A percentile compares a stretch with the other conserved stretches of the same genome.
Evolutionary conservation across 805 yeast genomes (phyloP).

Genomic region (Brettanomyces anomalus): DNA sequence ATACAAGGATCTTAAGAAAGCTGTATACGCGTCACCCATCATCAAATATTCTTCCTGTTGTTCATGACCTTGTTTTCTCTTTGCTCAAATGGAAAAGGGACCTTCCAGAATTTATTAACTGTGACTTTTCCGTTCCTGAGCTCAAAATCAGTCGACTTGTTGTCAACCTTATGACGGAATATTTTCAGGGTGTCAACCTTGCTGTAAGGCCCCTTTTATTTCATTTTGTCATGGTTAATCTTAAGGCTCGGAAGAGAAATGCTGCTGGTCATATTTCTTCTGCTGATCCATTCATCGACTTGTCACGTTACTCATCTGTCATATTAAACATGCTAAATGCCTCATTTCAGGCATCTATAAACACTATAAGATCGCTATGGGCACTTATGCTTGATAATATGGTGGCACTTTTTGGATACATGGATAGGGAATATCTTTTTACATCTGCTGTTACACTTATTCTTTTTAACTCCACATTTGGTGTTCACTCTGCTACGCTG

Average conservation of each 20-base stretch:
- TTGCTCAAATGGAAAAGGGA: slow-evolving; percentile 59
- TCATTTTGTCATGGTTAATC: slow-evolving; percentile 63
- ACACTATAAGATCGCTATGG: slow-evolving; percentile 68
- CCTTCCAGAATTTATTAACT: slow-evolving; percentile 54
- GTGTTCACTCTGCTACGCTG: slow-evolving; percentile 67
- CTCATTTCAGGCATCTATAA: slow-evolving; percentile 73
- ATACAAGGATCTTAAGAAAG: slow-evolving; percentile 61
- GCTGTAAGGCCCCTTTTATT: slow-evolving; percentile 72
- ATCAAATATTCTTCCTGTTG: slow-evolving; percentile 64
- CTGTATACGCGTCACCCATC: slow-evolving; percentile 71
- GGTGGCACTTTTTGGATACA: slow-evolving; percentile 82
- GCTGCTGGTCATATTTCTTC: slow-evolving; percentile 30
- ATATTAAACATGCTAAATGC: slow-evolving; percentile 64
- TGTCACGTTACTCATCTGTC: slow-evolving; percentile 58
- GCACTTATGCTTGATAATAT: slow-evolving; percentile 64
- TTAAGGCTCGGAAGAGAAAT: slow-evolving; percentile 27
- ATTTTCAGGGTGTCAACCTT: slow-evolving; percentile 71
- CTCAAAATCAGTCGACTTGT: slow-evolving; percentile 54
- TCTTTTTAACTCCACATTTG: slow-evolving; percentile 70
- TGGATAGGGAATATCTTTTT: slow-evolving; percentile 77
- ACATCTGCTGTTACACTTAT: slow-evolving; percentile 69
- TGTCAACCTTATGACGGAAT: slow-evolving; percentile 73
- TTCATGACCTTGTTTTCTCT: slow-evolving; percentile 59
- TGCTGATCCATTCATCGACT: slow-evolving; percentile 32
- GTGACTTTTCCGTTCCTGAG: slow-evolving; percentile 48